Base-by-base conservation (phyloP, 352 stramenopile species). In the Globisporangium perplexum region DNA sequence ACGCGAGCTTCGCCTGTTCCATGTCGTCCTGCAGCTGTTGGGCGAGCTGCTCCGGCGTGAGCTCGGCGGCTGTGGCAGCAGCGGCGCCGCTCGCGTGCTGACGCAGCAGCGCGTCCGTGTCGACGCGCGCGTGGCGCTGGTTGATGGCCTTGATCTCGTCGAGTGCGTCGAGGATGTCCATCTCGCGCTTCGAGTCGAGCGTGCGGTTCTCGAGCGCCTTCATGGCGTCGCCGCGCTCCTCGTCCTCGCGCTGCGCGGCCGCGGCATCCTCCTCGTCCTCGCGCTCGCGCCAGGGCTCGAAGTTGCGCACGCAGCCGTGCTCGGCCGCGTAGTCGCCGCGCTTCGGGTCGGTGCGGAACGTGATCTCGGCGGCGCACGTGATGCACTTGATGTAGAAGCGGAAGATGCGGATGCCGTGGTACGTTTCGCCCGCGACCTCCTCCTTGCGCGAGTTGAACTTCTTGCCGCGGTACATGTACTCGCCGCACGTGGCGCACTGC, bases 381-480 rank as follows among this genome's bases (percentile, higher is more conserved):
- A 90, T 85, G 67, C 96, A 99, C 62, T 98, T 99, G 72, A 99
- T 98, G 65, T 98, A 98, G 74, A 99, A 99, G 48, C 96, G 89
- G 74, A 90, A 98, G 57, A 97, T 95, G 60, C 95, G 92, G 66
- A 99, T 98, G 46, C 95, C 90, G 59, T 96, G 78, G 83, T 99
- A 99, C 55, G 93, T 86, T 51, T 98, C 89, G 47, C 96, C 96
- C 53, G 96, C 70, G 36, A 98, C 92, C 33, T 96, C 81, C 65
- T 99, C 97, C 68, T 99, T 99, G 58, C 96, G 90, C 51, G 86
- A 98, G 69, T 99, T 99, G 72, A 99, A 99, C 76, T 99, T 99
- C 59, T 98, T 98, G 52, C 97, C 97, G 23, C 93, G 90, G 73
- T 99, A 99, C 86, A 99, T 98, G 74, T 98, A 99, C 61, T 98